Evolutionary conservation across 495 filamentous ascomycete genomes (phyloP).

Genomic region (Aspergillus steynii): DNA sequence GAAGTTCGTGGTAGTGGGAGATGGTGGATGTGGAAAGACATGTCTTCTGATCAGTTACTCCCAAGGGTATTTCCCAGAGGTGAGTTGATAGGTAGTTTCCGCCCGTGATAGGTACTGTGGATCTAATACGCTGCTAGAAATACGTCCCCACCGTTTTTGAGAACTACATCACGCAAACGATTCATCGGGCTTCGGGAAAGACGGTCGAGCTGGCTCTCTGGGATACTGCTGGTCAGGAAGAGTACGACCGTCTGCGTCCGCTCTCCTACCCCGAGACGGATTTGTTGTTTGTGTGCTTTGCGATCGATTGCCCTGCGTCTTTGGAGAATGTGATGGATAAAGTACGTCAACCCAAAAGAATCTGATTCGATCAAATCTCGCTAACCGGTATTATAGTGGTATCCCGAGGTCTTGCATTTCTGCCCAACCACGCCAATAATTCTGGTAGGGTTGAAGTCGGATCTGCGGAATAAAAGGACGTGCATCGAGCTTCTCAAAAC

Average conservation of each 20-base stretch:
- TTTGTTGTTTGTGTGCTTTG: constrained; percentile 97
- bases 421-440: constrained; percentile 95
- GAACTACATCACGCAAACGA: constrained; percentile 97
- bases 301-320: constrained; percentile 97
- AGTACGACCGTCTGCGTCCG: constrained; percentile 93
- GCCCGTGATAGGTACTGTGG: constrained; percentile 9
- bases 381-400: constrained; percentile 68
- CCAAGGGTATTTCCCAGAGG: constrained; percentile 98
- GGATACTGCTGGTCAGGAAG: constrained; percentile 98
- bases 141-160: constrained; percentile 99
- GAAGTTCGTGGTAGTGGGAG: constrained; percentile 97
- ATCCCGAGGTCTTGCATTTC: constrained; percentile 97
- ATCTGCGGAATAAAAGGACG: constrained; percentile 88
- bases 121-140: constrained; percentile 63
- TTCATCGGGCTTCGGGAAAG: constrained; percentile 83
- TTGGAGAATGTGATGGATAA: constrained; percentile 99
- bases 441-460: constrained; percentile 93
- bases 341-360: constrained; percentile 50
- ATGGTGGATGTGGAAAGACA: constrained; percentile 98
- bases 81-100: constrained; percentile 35
- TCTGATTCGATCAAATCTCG: neutral
- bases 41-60: constrained; percentile 98
- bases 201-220: constrained; percentile 94
- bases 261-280: constrained; percentile 98
- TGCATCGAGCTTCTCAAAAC: constrained; percentile 98